Conservation (phyloP, 352 stramenopile genomes). For the Globisporangium rhizosaccharum region DNA sequence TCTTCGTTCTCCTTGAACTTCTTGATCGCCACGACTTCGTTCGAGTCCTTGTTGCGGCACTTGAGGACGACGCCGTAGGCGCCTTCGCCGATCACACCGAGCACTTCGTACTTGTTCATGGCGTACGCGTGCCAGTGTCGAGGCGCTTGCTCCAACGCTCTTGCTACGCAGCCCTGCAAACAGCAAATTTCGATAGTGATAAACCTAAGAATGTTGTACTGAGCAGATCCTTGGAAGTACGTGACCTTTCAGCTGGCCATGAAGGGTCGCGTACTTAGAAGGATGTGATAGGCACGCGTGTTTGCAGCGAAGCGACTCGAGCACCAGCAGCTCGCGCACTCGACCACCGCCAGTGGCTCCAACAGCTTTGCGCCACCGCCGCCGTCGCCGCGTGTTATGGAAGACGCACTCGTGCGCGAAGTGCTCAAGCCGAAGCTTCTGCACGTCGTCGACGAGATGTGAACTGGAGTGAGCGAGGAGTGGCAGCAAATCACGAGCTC, state of each 20-base stretch:
- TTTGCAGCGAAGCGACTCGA: conserved; percentile 25
- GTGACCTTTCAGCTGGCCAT: too few relatives aligned
- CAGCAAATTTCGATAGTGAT: too few relatives aligned
- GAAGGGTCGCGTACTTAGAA: too few relatives aligned
- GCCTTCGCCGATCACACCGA: conserved; percentile 91
- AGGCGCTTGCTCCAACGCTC: not conserved
- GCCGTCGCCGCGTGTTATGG: conserved; percentile 25
- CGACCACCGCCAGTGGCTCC: not conserved
- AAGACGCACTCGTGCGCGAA: conserved; percentile 56
- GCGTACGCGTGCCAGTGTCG: not conserved
- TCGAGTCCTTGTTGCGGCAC: conserved; percentile 93
- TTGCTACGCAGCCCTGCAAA: not conserved
- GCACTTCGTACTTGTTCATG: conserved; percentile 95
- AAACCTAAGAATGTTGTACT: too few relatives aligned
- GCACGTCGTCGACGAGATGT: conserved; percentile 72
- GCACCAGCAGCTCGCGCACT: conserved; percentile 3
- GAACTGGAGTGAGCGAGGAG: conserved; percentile 9
- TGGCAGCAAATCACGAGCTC: too few relatives aligned
- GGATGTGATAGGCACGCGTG: conserved; percentile 36
- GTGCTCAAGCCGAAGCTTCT: conserved; percentile 74
- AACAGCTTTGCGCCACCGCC: not conserved
- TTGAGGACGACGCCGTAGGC: conserved; percentile 93
- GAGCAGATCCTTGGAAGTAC: too few relatives aligned
- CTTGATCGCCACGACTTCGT: conserved; percentile 98
- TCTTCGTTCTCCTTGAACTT: conserved; percentile 96